Base-by-base conservation (phyloP, 768 basidiomycete genomes). In the Pleurotus giganteus region DNA sequence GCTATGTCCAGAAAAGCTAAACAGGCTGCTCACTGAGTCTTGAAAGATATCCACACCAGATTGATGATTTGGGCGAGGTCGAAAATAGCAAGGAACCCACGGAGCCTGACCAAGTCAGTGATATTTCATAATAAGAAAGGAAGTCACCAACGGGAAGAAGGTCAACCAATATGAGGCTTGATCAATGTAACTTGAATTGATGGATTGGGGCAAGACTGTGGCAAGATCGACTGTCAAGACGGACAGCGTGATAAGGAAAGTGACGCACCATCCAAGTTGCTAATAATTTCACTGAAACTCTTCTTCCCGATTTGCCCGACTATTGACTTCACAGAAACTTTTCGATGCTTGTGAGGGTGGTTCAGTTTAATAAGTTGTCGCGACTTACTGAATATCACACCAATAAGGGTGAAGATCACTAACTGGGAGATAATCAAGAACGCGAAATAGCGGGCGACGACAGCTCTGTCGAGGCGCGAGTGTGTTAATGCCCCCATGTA, bases 11-110 rank as follows among this genome's bases (percentile, higher is more conserved):
- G 28, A 12, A 43, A 23, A 27, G 21, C 4, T 24, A 12, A 0
- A 17, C 29, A 4, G 13, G 37, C 52, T 2, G 72, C 84, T 34
- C 65, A 91, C 89, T 75, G 83, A 17, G 89, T 94, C 73, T 86
- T 88, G 76, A 95, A 77, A n/a, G 84, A 88, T 37, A 89, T 77
- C 82, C 85, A 89, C 31, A 94, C 62, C 23, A 99, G 78, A 65
- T 97, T 97, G 71, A 98, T 70, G 47, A 98, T 84, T 71, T 99
- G 97, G 4, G 97, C 96, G 29, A 99, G 76, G 68, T 99, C 97
- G 65, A 98, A 98, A 54, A 98, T 76, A 8, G 85, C 89, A 37
- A 98, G 81, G 81, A 98, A 97, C 23, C 95, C 97, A 66, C 96
- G 91, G 32, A 98, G 77, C 5, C 91, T 92, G 60, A 19, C 54